Evolutionary conservation across 2,329 filamentous ascomycete species (phyloP).

Genomic region (Pseudogymnoascus sp.): DNA sequence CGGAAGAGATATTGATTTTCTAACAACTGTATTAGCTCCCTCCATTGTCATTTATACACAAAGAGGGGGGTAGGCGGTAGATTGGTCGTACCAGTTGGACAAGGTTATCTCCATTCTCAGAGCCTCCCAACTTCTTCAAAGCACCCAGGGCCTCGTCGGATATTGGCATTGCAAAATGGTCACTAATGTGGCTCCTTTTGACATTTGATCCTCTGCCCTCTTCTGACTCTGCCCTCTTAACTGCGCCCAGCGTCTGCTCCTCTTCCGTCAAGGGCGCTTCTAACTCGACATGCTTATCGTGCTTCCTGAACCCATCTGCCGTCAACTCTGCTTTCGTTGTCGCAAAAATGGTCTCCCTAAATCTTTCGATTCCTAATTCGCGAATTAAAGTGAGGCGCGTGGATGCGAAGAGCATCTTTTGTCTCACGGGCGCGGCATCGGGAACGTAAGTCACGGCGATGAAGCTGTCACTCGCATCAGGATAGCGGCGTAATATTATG

Average conservation of each 20-base stretch:
- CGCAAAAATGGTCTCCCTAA: constrained; percentile 67
- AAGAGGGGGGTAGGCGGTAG: not conserved
- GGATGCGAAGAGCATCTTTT: constrained; percentile 80
- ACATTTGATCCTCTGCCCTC: constrained; percentile 60
- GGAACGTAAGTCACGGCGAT: constrained; percentile 73
- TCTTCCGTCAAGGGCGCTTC: constrained; percentile 72
- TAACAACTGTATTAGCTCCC: constrained; percentile 26
- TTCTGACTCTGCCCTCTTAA: constrained; percentile 68
- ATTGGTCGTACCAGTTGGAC: constrained; percentile 56
- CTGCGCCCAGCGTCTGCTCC: constrained; percentile 62
- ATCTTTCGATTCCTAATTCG: constrained; percentile 72
- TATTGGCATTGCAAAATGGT: constrained; percentile 50
- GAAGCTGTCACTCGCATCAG: constrained; percentile 45
- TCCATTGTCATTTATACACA: not conserved
- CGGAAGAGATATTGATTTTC: constrained; percentile 66
- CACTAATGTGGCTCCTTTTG: constrained; percentile 46
- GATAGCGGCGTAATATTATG: constrained; percentile 64
- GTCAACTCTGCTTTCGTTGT: constrained; percentile 65
- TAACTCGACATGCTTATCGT: constrained; percentile 59
- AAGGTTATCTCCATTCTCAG: constrained; percentile 41
- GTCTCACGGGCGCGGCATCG: constrained; percentile 68
- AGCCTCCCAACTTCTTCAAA: constrained; percentile 50
- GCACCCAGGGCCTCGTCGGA: constrained; percentile 58
- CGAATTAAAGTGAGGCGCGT: constrained; percentile 69
- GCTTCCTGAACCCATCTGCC: constrained; percentile 60